Base-by-base conservation (phyloP, 2,329 filamentous ascomycete genomes). In the Xylaria digitata region DNA sequence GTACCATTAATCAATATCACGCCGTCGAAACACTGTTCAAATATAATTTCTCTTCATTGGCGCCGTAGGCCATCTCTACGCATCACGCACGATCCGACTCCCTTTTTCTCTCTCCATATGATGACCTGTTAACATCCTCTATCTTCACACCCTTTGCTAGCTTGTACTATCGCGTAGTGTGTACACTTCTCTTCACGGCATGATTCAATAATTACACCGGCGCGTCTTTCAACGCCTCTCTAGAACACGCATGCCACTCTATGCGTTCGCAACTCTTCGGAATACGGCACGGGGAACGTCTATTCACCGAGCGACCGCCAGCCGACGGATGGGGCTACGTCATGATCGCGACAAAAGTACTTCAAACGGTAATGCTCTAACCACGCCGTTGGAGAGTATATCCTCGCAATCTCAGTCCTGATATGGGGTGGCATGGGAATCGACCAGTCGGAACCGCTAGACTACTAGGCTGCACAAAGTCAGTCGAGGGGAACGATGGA, bases 341-440 rank as follows among this genome's bases (percentile, higher is more conserved):
- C 49, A 26, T 92, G 61, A 87, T 92, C 50, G 90, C 88, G 13
- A 92, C 90, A 21, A 92, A 92, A 77, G 89, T 89, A 0, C 81
- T 92, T 9, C 86, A 23, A 87, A 88, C 74, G 89, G 91, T 73
- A 86, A 88, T 1, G 82, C 80, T 26, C 83, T 89, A 61, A 84
- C 92, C 55, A 85, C 87, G 45, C 87, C 88, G 0, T 80, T 92
- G 3, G 85, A 34, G 7, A 34, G 9, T 92, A 17, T 78, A 81
- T 0, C 76, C 82, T 92, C 68, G 87, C 32, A 34, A 34, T 34
- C 92, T 15, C 5, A 26, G 26, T 5, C 26, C 82, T 92, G 58
- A 89, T 92, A 69, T 90, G 92, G 77, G 92, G 92, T 75, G 90
- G 90, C 23, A 82, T 92, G 19, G 89, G 89, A n/a, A 88, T 91